Evolutionary conservation across 305 asterid genomes (phyloP).

Genomic region (Solanum hybrid): DNA sequence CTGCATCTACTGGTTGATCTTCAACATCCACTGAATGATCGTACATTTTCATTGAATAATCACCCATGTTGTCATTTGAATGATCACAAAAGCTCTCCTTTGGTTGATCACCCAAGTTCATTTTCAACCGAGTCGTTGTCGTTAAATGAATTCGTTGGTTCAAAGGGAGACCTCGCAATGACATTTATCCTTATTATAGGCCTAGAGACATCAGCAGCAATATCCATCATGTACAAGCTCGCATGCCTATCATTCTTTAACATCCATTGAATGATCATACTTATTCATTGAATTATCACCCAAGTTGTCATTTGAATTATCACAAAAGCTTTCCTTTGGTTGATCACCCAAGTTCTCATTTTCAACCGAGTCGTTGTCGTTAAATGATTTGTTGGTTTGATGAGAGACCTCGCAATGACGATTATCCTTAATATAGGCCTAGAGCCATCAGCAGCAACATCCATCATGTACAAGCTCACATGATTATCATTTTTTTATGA

Average conservation of each 20-base stretch:
- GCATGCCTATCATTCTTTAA: too few species aligned
- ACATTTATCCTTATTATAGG: neutral
- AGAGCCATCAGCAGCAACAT: neutral
- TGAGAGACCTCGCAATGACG: neutral
- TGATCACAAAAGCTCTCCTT: neutral
- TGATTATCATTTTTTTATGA: neutral
- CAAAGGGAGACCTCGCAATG: neutral
- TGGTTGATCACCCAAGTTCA: neutral
- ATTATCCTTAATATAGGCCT: neutral
- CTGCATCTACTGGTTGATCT: neutral
- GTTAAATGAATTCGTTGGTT: neutral
- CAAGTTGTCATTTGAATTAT: neutral
- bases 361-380: neutral
- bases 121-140: neutral
- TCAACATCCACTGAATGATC: neutral
- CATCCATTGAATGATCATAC: neutral
- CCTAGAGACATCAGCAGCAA: neutral
- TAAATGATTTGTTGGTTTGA: too few species aligned
- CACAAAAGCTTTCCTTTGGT: neutral
- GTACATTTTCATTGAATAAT: neutral
- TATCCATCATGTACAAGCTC: neutral
- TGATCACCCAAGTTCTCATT: neutral
- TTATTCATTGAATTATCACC: neutral
- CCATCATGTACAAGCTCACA: neutral
- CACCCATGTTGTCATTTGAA: neutral